Conservation (phyloP, 1,139 yeast genomes). For the Sugiyamaella castrensis region DNA sequence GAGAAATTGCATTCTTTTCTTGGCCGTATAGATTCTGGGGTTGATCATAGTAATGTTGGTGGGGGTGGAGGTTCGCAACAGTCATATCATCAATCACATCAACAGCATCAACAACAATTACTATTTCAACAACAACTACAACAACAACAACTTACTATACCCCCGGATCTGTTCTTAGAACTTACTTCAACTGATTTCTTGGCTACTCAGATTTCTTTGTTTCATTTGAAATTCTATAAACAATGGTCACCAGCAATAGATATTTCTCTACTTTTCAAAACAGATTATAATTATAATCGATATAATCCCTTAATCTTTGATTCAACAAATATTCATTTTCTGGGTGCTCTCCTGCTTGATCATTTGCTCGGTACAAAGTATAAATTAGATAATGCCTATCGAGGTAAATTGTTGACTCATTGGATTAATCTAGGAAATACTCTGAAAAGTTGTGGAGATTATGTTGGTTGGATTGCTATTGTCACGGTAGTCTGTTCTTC, state of each 20-base stretch:
- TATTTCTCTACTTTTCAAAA: constrained; percentile 52
- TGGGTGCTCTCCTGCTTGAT: constrained; percentile 66
- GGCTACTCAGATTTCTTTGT: constrained; percentile 39
- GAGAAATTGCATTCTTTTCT: constrained; percentile 29
- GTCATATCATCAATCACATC: too few relatives aligned
- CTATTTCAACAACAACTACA: too few relatives aligned
- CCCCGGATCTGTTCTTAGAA: constrained; percentile 38
- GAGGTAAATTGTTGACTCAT: constrained; percentile 68
- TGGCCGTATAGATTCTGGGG: constrained; percentile 22
- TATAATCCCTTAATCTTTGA: constrained; percentile 66
- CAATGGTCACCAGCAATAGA: constrained; percentile 76
- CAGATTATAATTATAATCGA: constrained; percentile 43
- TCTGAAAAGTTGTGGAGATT: constrained; percentile 80
- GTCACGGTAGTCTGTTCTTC: constrained; percentile 81
- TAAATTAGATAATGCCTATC: constrained; percentile 35
- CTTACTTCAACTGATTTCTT: constrained; percentile 29
- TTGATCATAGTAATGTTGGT: constrained; percentile 11
- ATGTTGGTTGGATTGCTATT: constrained; percentile 93
- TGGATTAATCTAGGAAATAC: constrained; percentile 86
- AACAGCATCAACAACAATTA: too few relatives aligned
- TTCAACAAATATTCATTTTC: constrained; percentile 69
- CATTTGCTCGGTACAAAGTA: constrained; percentile 58
- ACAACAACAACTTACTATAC: constrained; percentile 18
- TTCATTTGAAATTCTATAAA: constrained; percentile 38
- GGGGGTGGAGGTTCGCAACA: too few relatives aligned